Evolutionary conservation across 2,329 filamentous ascomycete genomes (phyloP).

Genomic region (Akanthomyces muscarius): DNA sequence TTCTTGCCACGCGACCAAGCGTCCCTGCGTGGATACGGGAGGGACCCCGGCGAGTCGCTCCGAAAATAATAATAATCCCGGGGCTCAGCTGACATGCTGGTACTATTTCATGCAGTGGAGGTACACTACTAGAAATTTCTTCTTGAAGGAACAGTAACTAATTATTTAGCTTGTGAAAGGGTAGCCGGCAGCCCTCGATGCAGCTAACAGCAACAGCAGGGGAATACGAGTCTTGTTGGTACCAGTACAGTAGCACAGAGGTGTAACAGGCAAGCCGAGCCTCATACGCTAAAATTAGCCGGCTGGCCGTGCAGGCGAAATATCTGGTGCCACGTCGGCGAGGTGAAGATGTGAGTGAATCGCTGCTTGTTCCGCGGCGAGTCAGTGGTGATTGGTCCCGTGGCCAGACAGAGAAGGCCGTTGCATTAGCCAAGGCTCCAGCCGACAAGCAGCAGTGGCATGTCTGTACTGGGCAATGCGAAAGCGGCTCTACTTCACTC

Average conservation of each 20-base stretch:
- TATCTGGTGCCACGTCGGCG: not conserved
- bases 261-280: not conserved
- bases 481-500: not conserved
- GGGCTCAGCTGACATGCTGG: not conserved
- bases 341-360: not conserved
- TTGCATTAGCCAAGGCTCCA: not conserved
- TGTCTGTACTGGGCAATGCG: not conserved
- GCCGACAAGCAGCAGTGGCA: not conserved
- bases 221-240: not conserved
- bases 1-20: not conserved
- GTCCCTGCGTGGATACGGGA: not conserved
- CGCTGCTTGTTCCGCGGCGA: not conserved
- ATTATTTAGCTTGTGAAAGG: not conserved
- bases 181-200: not conserved
- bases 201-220: not conserved
- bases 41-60: not conserved
- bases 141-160: too few species aligned
- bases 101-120: not conserved
- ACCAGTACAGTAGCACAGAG: not conserved
- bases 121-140: not conserved
- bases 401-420: too few species aligned
- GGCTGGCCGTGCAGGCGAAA: not conserved
- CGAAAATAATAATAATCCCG: not conserved
- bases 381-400: slow-evolving; percentile 6
- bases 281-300: not conserved